Conservation (phyloP, 2,329 filamentous ascomycete genomes). For the Calonectria crousiana region DNA sequence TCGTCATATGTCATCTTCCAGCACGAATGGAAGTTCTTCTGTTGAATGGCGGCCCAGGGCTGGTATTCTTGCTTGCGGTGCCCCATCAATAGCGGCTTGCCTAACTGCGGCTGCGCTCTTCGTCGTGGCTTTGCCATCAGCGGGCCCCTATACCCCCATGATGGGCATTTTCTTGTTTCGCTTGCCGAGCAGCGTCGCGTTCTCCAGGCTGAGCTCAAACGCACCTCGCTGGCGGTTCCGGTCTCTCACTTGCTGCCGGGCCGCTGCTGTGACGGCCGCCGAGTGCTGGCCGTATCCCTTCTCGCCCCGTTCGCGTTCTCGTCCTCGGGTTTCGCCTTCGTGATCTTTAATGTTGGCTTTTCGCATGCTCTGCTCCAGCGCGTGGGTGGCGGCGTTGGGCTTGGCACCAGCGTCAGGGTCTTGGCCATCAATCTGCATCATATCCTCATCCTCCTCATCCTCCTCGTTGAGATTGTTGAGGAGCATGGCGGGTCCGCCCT, state of each 20-base stretch:
- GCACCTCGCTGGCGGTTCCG: conserved; percentile 78
- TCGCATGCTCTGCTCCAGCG: conserved; percentile 88
- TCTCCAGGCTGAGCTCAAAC: conserved; percentile 93
- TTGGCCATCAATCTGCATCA: conserved; percentile 72
- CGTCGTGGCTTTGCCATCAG: conserved; percentile 17
- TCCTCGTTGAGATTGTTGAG: conserved; percentile 78
- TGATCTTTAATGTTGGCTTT: conserved; percentile 79
- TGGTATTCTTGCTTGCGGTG: conserved; percentile 25
- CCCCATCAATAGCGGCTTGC: conserved; percentile 29
- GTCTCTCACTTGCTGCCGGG: conserved; percentile 80
- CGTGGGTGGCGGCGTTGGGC: conserved; percentile 66
- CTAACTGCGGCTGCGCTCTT: conserved; percentile 17
- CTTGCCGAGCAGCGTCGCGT: conserved; percentile 88
- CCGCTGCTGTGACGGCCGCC: conserved; percentile 84
- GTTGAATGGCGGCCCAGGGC: conserved; percentile 29
- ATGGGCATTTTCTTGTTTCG: conserved; percentile 67
- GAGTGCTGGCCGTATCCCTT: conserved; percentile 92
- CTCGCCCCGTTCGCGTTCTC: conserved; percentile 54
- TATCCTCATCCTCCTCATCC: conserved; percentile 63
- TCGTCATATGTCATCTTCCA: conserved; percentile 30
- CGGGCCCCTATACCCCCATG: conserved; percentile 51
- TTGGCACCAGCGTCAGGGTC: conserved; percentile 59
- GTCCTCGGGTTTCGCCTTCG: conserved; percentile 48
- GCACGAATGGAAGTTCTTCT: conserved; percentile 31
- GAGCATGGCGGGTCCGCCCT: conserved; percentile 69